Base-by-base conservation (phyloP, 257 asterid species). In the Ilex aquifolium region DNA sequence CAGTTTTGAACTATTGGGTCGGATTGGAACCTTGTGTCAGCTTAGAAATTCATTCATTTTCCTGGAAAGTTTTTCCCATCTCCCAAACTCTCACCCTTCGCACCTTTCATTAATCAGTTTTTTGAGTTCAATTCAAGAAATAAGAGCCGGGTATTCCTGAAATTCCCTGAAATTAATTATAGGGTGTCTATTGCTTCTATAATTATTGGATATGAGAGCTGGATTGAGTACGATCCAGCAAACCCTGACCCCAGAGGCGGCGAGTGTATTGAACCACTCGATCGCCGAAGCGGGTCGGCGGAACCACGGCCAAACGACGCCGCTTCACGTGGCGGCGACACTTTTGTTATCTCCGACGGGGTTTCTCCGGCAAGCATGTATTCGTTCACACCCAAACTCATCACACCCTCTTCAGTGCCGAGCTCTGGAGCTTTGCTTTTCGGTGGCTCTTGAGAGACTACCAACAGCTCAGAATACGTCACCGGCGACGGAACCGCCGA, bases 351-450 rank as follows among this genome's bases (percentile, higher is more conserved):
- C 67, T 8, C 36, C 59, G 12, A 4, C 67, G 2, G 67, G 67
- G 13, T 42, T 63, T 13, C 31, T 63, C 5, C 59, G 67, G 32
- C 54, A 63, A 31, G 67, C 67, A 7, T 63, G 67, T 6, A 56
- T 63, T 5, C 58, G 55, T 14, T 63, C 67, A 11, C 67, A 63
- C 32, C 21, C 73, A 58, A 31, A 42, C 79, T 54, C 70, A 74
- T 13, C 67, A 5, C 67, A 63, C 54, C 67, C 67, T 10, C 67
- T 63, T 21, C 67, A 63, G 58, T 63, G 67, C 40, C 7, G 67
- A 31, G 67, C 67, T 11, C 49, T 63, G 0, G 67, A 63, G 51
- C 67, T 63, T n/a, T 63, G 67, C 16, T 63, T 63, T 49, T 46
- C 31, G 30, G 67, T 63, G 4, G 67, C 67, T 7, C 67, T 63